Evolutionary conservation across 495 filamentous ascomycete genomes (phyloP).

Genomic region (Aspergillus funiculosus): DNA sequence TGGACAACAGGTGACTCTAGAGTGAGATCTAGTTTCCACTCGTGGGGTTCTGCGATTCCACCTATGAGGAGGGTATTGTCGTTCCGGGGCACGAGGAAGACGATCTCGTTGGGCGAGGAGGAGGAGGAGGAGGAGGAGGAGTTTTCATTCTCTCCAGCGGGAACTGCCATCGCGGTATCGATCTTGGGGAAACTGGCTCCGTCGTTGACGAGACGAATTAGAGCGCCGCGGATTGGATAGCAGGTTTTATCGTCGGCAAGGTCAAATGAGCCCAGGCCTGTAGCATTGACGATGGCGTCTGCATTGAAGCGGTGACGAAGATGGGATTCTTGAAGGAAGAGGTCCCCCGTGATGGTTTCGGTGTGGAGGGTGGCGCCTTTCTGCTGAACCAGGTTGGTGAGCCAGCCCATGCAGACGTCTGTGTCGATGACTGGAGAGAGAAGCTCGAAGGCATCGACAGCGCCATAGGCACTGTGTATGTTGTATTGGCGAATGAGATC

Average conservation of each 20-base stretch:
- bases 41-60: conserved; percentile 34
- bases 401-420: conserved; percentile 42
- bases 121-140: conserved; percentile 25
- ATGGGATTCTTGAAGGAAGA: conserved; percentile 34
- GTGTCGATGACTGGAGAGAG: conserved; percentile 47
- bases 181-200: conserved; percentile 45
- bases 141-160: not conserved
- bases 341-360: conserved; percentile 33
- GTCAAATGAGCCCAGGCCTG: conserved; percentile 33
- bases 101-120: conserved; percentile 33
- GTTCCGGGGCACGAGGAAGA: conserved; percentile 48
- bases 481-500: not conserved
- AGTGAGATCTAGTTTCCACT: conserved; percentile 38
- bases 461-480: not conserved
- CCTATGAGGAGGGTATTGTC: conserved; percentile 46
- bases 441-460: conserved; percentile 41
- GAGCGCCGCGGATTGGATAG: conserved; percentile 43
- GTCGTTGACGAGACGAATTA: conserved; percentile 48
- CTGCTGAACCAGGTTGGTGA: conserved; percentile 36
- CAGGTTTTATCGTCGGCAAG: conserved; percentile 34
- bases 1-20: conserved; percentile 36
- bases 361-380: conserved; percentile 44
- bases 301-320: conserved; percentile 33
- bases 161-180: conserved; percentile 34
- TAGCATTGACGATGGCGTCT: conserved; percentile 45